Base-by-base conservation (phyloP, 768 basidiomycete species). In the Dacryopinax spathularia region DNA sequence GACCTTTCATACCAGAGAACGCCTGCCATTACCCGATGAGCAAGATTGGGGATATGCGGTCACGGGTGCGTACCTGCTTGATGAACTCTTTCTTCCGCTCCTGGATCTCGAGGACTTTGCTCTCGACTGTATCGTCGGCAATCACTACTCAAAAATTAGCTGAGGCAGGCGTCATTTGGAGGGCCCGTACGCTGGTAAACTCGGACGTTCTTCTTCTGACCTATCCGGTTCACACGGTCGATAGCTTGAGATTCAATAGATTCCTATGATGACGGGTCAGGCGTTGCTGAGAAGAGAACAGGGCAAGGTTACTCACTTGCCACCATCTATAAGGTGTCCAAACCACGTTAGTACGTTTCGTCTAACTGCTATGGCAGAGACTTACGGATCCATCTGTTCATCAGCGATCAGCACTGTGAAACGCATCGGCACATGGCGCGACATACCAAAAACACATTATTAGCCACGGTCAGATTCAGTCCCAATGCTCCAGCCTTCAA, bases 301-400 rank as follows among this genome's bases (percentile, higher is more conserved):
- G 41, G 68, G 70, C 16, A 13, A 33, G 22, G 64, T 64, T 65
- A 68, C 63, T 65, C 69, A 78, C 82, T 77, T 88, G 87, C 87
- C 87, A 88, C 85, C 87, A 88, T n/a, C 86, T 88, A 65, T 64
- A 59, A 89, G 86, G 88, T 88, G 70, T 89, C 88, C 88, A 90
- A 18, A 29, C 12, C 36, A 37, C 36, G 36, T n/a, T n/a, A 15
- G 18, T 27, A 29, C 48, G 25, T 27, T 56, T 56, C 25, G 25
- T 56, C 18, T 5, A 18, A n/a, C 35, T 22, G 4, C 33, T 33
- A 64, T 29, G 9, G 18, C 15, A 15, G n/a, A 13, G 7, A 34
- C 62, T 41, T 29, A 68, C 34, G 67, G 67, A 64, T 66, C 65
- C 65, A 64, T 68, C 65, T 66, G 22, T 31, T 20, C 65, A 63